Evolutionary conservation across 2,329 filamentous ascomycete species (phyloP), one percentile per base, ranked within the genome.

Genomic region (Exserohilum turcica): DNA sequence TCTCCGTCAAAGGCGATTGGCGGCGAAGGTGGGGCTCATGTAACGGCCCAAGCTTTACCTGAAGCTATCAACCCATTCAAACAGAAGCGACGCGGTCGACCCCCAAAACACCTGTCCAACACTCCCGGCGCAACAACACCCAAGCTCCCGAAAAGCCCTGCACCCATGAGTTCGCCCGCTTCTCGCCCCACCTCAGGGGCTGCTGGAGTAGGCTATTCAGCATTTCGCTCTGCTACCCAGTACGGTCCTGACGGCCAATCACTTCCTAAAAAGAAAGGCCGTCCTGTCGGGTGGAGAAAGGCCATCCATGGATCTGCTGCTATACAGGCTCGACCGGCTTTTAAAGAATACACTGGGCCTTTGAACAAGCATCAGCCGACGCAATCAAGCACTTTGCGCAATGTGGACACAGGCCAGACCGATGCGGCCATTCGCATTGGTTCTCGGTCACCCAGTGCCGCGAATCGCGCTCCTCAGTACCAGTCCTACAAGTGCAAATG

Each of bases 401-500:
- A 67, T 35, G 66, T 61, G 12, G 59, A 42, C 3, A 54, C 47
- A 24, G 57, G 58, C 8, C 24, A 48, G 5, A 48, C 61, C 9
- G 21, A 44, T 13, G 61, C 66, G 37, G 59, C 63, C 2, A 65
- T 68, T 10, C 57, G 53, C 13, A 65, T 74, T 16, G 43, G 58
- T 8, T 75, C 71, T 3, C 62, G 67, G 13, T 73, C 72, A 8
- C 65, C 72, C n/a, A 73, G 67, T 48, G 53, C 65, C 28, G 52
- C 60, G 6, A 57, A 59, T 31, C 58, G 51, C n/a, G 58, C 70
- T 33, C 68, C 70, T 0, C 64, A 67, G 27, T 79, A 76, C 52
- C 73, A 76, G 43, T 77, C 82, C 5, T 88, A 80, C 65, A 76
- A 77, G 48, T 89, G 86, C 69, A 68, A 75, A 36, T 88, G 85